Percentiles rank a stretch among this genome's conserved stretches.
Evolutionary conservation across 306 rosid species (phyloP).

Genomic region (Geum urbanum): DNA sequence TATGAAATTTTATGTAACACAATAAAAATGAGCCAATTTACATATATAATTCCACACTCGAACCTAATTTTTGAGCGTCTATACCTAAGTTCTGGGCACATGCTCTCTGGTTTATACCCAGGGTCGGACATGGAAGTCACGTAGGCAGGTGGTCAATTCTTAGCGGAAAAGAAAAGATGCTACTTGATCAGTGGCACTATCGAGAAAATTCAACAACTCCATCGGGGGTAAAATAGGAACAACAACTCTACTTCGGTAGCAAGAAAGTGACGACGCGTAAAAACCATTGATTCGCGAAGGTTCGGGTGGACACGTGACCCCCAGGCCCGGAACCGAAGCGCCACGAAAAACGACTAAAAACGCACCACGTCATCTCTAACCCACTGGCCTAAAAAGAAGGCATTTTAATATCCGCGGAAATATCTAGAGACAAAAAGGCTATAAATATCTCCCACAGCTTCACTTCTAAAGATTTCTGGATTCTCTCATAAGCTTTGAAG

Average conservation of each 20-base stretch:
- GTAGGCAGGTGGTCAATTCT: not conserved
- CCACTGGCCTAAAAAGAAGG: not conserved
- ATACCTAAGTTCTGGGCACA: too few relatives aligned
- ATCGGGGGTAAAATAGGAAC: not conserved
- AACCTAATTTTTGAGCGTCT: too few relatives aligned
- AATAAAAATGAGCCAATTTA: too few relatives aligned
- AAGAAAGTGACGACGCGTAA: conserved; percentile 29
- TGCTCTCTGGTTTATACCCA: too few relatives aligned
- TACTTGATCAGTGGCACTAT: conserved; percentile 1
- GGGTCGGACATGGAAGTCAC: too few relatives aligned
- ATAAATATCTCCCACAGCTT: conserved; percentile 39
- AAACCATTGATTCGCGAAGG: conserved; percentile 43
- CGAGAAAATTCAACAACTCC: not conserved
- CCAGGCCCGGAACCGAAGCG: conserved; percentile 22
- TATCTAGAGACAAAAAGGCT: conserved; percentile 57
- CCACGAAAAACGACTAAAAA: conserved; percentile 29
- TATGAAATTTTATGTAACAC: too few relatives aligned
- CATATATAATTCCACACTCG: too few relatives aligned
- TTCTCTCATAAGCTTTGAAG: not conserved
- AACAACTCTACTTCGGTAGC: not conserved
- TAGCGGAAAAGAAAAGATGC: not conserved
- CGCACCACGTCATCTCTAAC: conserved; percentile 41
- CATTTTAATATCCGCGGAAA: conserved; percentile 34
- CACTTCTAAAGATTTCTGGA: not conserved
- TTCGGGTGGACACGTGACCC: conserved; percentile 47